A percentile compares a stretch with the other conserved stretches of the same genome.
These are phyloP conservation scores for Trichosporon coremiiforme DNA, from an alignment of 1,284 basidiomycete species.

Conservation along the genomic window DNA sequence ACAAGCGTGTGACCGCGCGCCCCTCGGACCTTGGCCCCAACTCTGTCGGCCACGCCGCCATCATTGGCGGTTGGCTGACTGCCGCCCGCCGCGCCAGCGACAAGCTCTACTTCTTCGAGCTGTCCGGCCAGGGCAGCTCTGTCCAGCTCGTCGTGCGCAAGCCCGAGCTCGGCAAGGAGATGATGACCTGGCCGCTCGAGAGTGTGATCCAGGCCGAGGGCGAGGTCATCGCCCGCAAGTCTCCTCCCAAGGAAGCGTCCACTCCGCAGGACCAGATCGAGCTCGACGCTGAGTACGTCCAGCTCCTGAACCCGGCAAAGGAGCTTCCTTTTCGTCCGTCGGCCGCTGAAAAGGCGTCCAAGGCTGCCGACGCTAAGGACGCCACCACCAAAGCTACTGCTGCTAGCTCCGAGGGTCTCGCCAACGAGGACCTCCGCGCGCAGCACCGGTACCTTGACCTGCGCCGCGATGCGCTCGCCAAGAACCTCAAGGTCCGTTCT, in stretches of 20 bases:
- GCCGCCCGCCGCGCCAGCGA: constrained; percentile 61
- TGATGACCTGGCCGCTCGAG: constrained; percentile 70
- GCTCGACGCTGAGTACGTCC: constrained; percentile 70
- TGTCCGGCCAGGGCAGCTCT: constrained; percentile 73
- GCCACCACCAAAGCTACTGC: background rate
- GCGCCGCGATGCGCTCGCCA: constrained; percentile 69
- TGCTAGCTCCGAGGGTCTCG: constrained; percentile 56
- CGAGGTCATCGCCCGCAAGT: constrained; percentile 66
- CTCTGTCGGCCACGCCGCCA: constrained; percentile 64
- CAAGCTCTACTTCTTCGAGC: constrained; percentile 59
- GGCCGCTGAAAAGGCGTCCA: constrained; percentile 64
- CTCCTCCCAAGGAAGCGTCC: constrained; percentile 27
- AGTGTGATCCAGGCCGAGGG: constrained; percentile 75
- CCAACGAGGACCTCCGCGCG: constrained; percentile 80
- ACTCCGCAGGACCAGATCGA: constrained; percentile 70
- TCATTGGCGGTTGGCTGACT: constrained; percentile 76
- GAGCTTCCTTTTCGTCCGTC: constrained; percentile 79
- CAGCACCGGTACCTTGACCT: constrained; percentile 87
- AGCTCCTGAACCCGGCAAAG: constrained; percentile 75
- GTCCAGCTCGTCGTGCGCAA: constrained; percentile 67
- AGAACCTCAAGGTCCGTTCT: constrained; percentile 78
- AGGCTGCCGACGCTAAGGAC: background rate
- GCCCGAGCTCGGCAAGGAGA: constrained; percentile 56
- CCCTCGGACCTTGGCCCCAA: constrained; percentile 64
- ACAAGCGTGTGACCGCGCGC: constrained; percentile 61